phyloP scores from a whole-genome alignment of 768 basidiomycete genomes.

The Lactifluus rugatus region DNA sequence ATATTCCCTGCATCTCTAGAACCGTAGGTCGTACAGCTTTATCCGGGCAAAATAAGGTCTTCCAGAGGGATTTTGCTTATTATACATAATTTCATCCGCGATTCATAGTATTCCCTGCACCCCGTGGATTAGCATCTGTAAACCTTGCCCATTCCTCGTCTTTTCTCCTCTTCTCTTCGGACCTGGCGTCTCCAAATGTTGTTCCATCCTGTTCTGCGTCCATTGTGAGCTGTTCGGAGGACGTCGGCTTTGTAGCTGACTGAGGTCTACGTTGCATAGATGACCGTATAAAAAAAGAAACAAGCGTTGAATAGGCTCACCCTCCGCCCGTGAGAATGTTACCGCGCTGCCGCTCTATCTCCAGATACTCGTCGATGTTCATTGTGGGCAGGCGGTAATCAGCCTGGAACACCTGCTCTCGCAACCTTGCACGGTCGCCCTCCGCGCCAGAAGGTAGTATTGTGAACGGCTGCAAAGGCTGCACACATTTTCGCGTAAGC shows the following conservation, averaged over 20 bases:
- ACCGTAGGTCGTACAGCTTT: constrained; percentile 2
- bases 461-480: constrained; percentile 89
- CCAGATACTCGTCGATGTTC: constrained; percentile 91
- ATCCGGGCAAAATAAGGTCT: not conserved
- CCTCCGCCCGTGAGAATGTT: constrained; percentile 85
- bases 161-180: constrained; percentile 68
- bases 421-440: constrained; percentile 59
- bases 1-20: constrained; percentile 12
- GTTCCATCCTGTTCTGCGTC: constrained; percentile 85
- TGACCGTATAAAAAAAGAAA: not conserved
- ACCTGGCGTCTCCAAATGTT: constrained; percentile 50
- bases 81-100: constrained; percentile 46
- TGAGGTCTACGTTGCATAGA: constrained; percentile 8
- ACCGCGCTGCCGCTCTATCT: constrained; percentile 73
- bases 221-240: constrained; percentile 65
- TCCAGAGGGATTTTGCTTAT: constrained; percentile 4
- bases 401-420: constrained; percentile 75
- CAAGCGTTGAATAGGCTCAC: constrained; percentile 34
- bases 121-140: constrained; percentile 76
- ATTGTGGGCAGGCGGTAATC: constrained; percentile 85
- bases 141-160: constrained; percentile 90
- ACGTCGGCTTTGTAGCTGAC: constrained; percentile 46
- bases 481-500: not conserved
- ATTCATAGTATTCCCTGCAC: constrained; percentile 97
- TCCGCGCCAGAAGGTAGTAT: constrained; percentile 64